Base-by-base conservation (phyloP, 345 rosid genomes). In the Hirschfeldia incana region DNA sequence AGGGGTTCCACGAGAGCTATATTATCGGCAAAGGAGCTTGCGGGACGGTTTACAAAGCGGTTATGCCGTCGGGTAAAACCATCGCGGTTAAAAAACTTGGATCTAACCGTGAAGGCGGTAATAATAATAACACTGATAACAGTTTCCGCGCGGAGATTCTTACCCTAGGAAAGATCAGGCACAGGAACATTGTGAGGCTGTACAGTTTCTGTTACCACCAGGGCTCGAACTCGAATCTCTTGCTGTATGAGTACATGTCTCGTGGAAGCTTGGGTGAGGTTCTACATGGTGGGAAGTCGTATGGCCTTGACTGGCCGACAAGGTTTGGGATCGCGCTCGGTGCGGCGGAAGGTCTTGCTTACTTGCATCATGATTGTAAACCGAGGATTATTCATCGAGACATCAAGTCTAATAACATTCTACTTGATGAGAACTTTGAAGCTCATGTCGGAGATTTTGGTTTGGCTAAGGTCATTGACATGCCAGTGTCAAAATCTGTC, bases 391-490 rank as follows among this genome's bases (percentile, higher is more conserved):
- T 96, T 73, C 99, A 96, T 79, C 98, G 98, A 0, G 98, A 96
- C 83, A 96, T 96, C 65, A 96, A 96, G 73, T 96, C 97, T 36
- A 92, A 87, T 33, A 96, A 96, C 85, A 96, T 96, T 72, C 83
- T 96, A 4, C 95, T 96, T 4, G 97, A 96, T 37, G 94, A 89
- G 49, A 90, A 89, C 42, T 92, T 88, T 51, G 98, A 93, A 84
- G 98, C 99, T 34, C 98, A 90, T 75, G 98, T 96, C 33, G 99
- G 99, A 29, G 99, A 96, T 78, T 96, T 96, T 66, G 99, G 99
- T 32, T 86, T 96, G 74, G 99, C 99, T 7, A 96, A 96, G 83
- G 97, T 93, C 49, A 85, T 96, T 1, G 99, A 92, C 85, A 86
- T 93, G 98, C 97, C 97, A 17, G 93, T 89, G 0, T 89, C 97